These are phyloP conservation scores for Lachnellula cervina DNA, from an alignment of 2,329 filamentous ascomycete species.

Conservation along the genomic window DNA sequence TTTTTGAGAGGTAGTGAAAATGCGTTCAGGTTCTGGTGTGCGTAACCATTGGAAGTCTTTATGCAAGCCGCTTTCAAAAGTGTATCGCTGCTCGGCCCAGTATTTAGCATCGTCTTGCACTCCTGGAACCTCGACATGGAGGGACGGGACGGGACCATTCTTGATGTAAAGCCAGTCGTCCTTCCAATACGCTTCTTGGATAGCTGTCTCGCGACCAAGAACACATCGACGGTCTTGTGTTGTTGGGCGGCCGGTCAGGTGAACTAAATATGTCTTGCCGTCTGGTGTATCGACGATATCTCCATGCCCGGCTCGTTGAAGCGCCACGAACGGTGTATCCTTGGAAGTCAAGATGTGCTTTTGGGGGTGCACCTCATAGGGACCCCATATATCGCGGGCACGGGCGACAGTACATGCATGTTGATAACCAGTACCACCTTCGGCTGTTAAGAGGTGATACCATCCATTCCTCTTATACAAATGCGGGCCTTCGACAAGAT, in stretches of 20 bases:
- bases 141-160: conserved; percentile 49
- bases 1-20: conserved; percentile 39
- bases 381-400: conserved; percentile 50
- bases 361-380: conserved; percentile 56
- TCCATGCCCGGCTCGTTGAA: conserved; percentile 50
- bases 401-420: conserved; percentile 58
- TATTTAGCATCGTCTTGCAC: conserved; percentile 43
- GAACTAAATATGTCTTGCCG: conserved; percentile 49
- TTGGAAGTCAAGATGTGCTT: conserved; percentile 51
- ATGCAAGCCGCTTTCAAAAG: conserved; percentile 42
- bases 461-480: conserved; percentile 53
- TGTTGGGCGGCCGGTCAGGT: conserved; percentile 47
- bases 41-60: conserved; percentile 55
- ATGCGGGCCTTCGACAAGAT: conserved; percentile 50
- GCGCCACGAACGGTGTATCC: conserved; percentile 43
- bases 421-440: conserved; percentile 56
- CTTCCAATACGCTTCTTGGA: conserved; percentile 57
- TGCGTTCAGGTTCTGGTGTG: conserved; percentile 50
- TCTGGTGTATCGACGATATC: conserved; percentile 51
- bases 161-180: conserved; percentile 62
- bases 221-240: conserved; percentile 49
- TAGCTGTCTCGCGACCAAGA: conserved; percentile 50
- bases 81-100: conserved; percentile 46
- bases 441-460: conserved; percentile 57
- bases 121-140: conserved; percentile 48